A percentile compares a stretch with the other conserved stretches of the same genome.
Conservation (phyloP, 306 rosid genomes). For the Gastrolobium bilobum region DNA sequence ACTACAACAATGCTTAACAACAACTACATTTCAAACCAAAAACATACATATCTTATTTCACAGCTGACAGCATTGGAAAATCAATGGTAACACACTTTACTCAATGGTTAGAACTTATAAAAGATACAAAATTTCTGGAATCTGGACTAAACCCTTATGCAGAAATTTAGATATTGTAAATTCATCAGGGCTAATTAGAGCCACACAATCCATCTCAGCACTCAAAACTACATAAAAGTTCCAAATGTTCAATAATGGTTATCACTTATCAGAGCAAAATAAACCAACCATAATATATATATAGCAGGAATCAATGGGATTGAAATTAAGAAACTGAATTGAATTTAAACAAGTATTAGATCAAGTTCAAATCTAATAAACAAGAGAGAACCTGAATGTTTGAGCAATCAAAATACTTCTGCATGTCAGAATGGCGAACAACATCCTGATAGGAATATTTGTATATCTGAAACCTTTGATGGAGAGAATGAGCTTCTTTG, state of each 20-base stretch:
- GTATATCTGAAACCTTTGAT: slow-evolving; percentile 75
- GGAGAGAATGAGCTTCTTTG: slow-evolving; percentile 64
- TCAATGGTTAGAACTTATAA: slow-evolving; percentile 5
- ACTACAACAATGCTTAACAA: slow-evolving; percentile 18
- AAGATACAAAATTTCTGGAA: background rate
- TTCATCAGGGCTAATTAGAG: background rate
- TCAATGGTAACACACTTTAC: background rate
- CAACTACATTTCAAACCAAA: background rate
- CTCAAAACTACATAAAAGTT: slow-evolving; percentile 3
- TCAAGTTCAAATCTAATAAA: slow-evolving; percentile 3
- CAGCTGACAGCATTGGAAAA: background rate
- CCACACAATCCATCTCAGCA: background rate
- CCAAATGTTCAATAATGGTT: background rate
- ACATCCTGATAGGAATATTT: slow-evolving; percentile 80
- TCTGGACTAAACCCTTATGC: background rate
- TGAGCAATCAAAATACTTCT: slow-evolving; percentile 80
- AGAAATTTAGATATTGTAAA: background rate
- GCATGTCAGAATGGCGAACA: slow-evolving; percentile 71
- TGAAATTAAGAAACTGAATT: background rate
- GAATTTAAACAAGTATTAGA: background rate
- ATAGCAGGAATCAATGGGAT: background rate
- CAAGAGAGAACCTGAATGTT: slow-evolving; percentile 75
- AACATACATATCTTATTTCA: background rate
- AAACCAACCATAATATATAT: slow-evolving; percentile 5
- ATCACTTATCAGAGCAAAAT: background rate